Evolutionary conservation across 2,329 filamentous ascomycete species (phyloP), one percentile per base, ranked within the genome.

Genomic region (Rutstroemia sp.): DNA sequence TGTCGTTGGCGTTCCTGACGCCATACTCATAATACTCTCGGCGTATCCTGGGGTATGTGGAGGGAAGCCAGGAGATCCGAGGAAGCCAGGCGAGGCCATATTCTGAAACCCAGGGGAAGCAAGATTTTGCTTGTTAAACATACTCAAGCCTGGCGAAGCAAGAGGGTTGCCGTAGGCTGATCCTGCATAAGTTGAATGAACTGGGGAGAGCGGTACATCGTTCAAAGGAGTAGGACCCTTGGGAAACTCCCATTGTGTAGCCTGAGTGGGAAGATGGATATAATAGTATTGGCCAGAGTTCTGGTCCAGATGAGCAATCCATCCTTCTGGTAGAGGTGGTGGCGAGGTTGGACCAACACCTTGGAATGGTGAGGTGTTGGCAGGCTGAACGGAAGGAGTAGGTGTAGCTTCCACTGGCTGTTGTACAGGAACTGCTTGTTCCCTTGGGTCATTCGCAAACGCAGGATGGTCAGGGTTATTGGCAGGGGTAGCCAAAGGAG

Each of bases 261-360:
- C 90, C 69, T 97, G 94, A 0, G 90, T 92, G 1, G 92, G 88
- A 30, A 99, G 79, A 71, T 99, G 94, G 58, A 99, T 99, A 68
- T 99, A 99, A 72, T 99, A 99, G 72, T 97, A 99, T 69, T 97
- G 92, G 1, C 94, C 94, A 2, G 92, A 97, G 69, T 88, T 96
- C 63, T 90, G 88, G 70, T 99, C 94, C 4, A 97, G 79, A 71
- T 97, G 94, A 19, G 94, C 90, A 67, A 99, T 97, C 94, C 94
- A 99, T 37, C 94, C 94, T 74, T 99, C 94, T 5, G 94, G 94
- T 16, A 99, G 79, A 2, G 92, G 94, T 21, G 94, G 94, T 34
- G 94, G 94, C 16, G 91, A 95, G 25, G 87, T 83, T 30, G 90
- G 90, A 1, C 86, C 81, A 23, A 82, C 74, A 54, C 58, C 72